Percentiles rank a stretch among this genome's conserved stretches.
These are phyloP conservation scores for Kwoniella mangroviensis DNA, from an alignment of 768 basidiomycete species.

Conservation along the genomic window DNA sequence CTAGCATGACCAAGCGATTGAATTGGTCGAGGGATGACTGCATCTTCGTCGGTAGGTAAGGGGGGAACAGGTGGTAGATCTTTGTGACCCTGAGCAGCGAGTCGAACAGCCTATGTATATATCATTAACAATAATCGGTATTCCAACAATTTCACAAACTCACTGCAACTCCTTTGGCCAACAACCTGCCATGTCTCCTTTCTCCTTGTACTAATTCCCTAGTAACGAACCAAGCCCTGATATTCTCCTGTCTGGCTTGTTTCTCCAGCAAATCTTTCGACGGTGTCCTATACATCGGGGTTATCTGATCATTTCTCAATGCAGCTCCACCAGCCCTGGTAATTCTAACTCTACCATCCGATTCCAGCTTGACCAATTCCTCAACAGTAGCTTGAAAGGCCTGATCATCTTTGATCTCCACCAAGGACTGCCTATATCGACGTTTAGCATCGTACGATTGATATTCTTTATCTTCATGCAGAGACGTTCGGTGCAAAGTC, in stretches of 20 bases:
- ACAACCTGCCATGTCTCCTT: conserved; percentile 38
- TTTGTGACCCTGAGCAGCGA: background rate
- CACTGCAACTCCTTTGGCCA: conserved; percentile 35
- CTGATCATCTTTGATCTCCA: conserved; percentile 45
- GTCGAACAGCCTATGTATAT: conserved; percentile 1
- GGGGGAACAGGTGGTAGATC: conserved; percentile 7
- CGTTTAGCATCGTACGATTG: conserved; percentile 20
- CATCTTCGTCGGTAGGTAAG: background rate
- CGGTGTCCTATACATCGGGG: conserved; percentile 9
- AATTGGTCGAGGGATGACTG: background rate
- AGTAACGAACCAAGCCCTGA: conserved; percentile 48
- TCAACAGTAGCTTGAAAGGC: conserved; percentile 42
- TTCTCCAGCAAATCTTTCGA: conserved; percentile 18
- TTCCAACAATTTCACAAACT: background rate
- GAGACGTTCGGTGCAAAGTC: conserved; percentile 1
- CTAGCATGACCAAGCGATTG: conserved; percentile 1
- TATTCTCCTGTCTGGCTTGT: conserved; percentile 14
- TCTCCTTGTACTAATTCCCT: conserved; percentile 49
- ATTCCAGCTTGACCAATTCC: conserved; percentile 24
- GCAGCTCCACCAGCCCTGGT: conserved; percentile 11
- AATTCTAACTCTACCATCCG: conserved; percentile 11
- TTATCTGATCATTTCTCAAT: background rate
- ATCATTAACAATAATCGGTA: background rate
- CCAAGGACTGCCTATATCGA: conserved; percentile 36
- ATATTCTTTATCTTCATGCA: conserved; percentile 13